Conservation (phyloP, 2,329 filamentous ascomycete species). For the Zymoseptoria passerinii region DNA sequence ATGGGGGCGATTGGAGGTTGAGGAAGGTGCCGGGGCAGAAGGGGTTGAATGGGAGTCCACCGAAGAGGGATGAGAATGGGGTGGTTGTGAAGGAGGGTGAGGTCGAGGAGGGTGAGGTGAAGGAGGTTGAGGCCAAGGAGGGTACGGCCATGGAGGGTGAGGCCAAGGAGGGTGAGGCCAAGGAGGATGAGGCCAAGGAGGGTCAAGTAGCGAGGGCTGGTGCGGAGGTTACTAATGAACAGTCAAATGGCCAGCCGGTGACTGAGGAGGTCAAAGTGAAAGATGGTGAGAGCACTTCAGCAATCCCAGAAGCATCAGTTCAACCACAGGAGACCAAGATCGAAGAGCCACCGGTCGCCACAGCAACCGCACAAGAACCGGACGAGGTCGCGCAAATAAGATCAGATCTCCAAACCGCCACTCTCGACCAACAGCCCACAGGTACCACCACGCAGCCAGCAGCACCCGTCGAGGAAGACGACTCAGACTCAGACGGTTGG, state of each 20-base stretch:
- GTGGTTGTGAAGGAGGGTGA: background rate
- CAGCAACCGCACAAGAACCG: background rate
- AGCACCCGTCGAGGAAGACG: conserved; percentile 36
- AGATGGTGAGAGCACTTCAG: background rate
- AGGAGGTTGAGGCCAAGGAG: background rate
- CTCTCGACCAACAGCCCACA: conserved; percentile 15
- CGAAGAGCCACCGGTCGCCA: conserved; percentile 1
- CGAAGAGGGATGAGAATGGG: conserved; percentile 33
- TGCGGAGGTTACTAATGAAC: background rate
- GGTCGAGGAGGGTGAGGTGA: background rate
- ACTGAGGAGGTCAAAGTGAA: background rate
- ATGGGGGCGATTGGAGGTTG: conserved; percentile 81
- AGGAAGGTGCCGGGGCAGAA: conserved; percentile 73
- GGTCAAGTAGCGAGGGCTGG: background rate
- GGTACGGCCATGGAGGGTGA: conserved; percentile 1
- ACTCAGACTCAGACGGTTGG: conserved; percentile 64
- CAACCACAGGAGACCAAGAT: background rate
- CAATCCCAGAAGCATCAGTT: background rate
- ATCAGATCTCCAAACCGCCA: conserved; percentile 6
- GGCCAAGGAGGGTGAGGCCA: background rate
- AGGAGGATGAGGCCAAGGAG: background rate
- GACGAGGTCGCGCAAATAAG: conserved; percentile 7
- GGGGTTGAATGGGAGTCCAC: conserved; percentile 60
- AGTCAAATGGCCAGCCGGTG: background rate
- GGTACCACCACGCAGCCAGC: background rate